phyloP scores from a whole-genome alignment of 495 filamentous ascomycete genomes.

The Aspergillus wentii region DNA sequence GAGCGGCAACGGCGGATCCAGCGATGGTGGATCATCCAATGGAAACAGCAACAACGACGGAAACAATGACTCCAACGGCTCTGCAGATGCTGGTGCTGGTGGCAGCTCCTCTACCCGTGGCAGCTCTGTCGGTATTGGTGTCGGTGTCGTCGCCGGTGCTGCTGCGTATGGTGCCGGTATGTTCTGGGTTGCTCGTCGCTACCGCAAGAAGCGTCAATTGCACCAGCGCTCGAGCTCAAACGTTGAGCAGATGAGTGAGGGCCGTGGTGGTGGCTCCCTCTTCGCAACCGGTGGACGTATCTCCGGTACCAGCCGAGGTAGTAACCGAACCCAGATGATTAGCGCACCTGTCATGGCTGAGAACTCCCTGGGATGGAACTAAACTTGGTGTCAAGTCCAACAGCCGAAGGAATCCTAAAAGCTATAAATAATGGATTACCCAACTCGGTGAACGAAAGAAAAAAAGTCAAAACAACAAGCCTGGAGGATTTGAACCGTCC shows the following conservation, averaged over 20 bases:
- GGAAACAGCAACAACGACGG: conserved; percentile 11
- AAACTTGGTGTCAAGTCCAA: conserved; percentile 28
- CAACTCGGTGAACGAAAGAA: not conserved
- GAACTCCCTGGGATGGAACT: conserved; percentile 98
- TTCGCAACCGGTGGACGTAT: conserved; percentile 37
- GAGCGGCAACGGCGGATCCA: conserved; percentile 20
- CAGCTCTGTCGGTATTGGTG: conserved; percentile 79
- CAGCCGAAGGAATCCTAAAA: conserved; percentile 6
- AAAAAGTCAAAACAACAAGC: conserved; percentile 22
- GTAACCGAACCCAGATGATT: conserved; percentile 67
- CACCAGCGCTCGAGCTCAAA: conserved; percentile 71
- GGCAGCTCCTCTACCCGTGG: conserved; percentile 51
- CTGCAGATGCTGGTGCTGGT: conserved; percentile 39
- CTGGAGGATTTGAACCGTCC: conserved; percentile 14
- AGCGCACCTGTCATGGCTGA: conserved; percentile 89
- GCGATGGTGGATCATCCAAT: conserved; percentile 18
- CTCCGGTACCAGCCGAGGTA: conserved; percentile 54
- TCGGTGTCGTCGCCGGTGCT: conserved; percentile 73
- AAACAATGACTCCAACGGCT: conserved; percentile 23
- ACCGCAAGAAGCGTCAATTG: conserved; percentile 78
- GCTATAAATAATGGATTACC: not conserved
- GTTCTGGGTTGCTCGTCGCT: conserved; percentile 91
- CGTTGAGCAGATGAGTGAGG: conserved; percentile 46
- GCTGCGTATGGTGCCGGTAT: conserved; percentile 97
- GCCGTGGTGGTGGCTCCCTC: conserved; percentile 26